These are phyloP conservation scores for Aspergillus pseudoglaucus DNA, from an alignment of 2,329 filamentous ascomycete species.

Conservation along the genomic window DNA sequence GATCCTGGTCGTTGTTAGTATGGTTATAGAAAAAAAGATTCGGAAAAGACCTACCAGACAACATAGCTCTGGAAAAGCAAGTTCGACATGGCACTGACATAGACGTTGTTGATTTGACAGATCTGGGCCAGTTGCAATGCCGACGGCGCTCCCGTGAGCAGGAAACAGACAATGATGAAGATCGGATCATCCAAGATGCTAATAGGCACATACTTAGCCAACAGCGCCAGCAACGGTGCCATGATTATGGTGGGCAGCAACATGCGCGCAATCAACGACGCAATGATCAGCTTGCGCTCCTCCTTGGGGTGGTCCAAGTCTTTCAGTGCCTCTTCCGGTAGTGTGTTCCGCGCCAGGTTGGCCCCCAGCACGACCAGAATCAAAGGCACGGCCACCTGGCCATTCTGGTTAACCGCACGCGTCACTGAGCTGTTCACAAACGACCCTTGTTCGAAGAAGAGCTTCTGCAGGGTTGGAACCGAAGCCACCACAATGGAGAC, in stretches of 20 bases:
- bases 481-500: conserved; percentile 85
- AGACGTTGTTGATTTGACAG: conserved; percentile 96
- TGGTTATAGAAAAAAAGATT: not conserved
- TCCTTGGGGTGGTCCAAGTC: conserved; percentile 64
- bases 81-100: conserved; percentile 87
- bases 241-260: conserved; percentile 84
- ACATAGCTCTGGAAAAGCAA: conserved; percentile 95
- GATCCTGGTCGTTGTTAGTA: conserved; percentile 55
- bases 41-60: conserved; percentile 61
- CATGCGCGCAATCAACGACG: conserved; percentile 84
- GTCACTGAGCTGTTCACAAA: conserved; percentile 93
- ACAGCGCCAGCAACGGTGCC: conserved; percentile 78
- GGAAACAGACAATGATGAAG: conserved; percentile 95
- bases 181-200: conserved; percentile 97
- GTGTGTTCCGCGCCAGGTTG: conserved; percentile 86
- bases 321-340: conserved; percentile 58
- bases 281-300: conserved; percentile 73
- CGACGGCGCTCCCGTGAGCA: conserved; percentile 87
- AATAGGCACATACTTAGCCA: conserved; percentile 84
- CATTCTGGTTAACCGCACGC: conserved; percentile 75
- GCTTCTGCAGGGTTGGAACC: conserved; percentile 68
- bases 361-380: conserved; percentile 94
- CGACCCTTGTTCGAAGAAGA: conserved; percentile 84
- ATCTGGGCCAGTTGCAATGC: conserved; percentile 95
- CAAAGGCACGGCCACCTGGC: conserved; percentile 84